Evolutionary conservation across 179 eudicot species (phyloP).

Genomic region (Beta lomatogona): DNA sequence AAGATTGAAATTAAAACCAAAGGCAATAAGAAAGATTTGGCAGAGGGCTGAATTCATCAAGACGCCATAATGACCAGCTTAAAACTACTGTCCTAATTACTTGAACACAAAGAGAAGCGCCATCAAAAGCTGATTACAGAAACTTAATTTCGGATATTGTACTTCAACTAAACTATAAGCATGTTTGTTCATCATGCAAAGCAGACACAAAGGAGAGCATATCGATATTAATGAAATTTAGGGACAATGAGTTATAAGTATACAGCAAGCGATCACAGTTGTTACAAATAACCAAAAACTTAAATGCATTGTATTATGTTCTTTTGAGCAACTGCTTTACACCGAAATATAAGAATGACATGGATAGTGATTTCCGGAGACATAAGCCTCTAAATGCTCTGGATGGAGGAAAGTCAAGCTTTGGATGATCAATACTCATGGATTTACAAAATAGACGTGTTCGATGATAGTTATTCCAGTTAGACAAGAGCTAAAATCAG

Average conservation of each 20-base stretch:
- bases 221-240: neutral
- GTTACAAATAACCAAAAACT: neutral
- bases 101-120: no score
- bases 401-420: neutral
- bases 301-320: no score
- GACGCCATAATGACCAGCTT: neutral
- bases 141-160: neutral
- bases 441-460: neutral
- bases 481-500: neutral
- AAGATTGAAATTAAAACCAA: neutral
- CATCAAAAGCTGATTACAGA: neutral
- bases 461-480: neutral
- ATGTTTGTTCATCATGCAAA: neutral
- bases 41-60: neutral
- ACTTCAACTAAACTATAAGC: neutral
- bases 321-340: neutral
- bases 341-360: neutral
- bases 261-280: no score
- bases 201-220: neutral
- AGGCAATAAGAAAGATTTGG: neutral
- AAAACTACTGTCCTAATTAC: neutral
- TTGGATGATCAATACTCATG: neutral
- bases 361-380: neutral
- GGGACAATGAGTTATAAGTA: neutral
- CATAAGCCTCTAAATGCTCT: neutral